Conservation (phyloP, 2,329 filamentous ascomycete genomes). For the Cladosporium colombiae region DNA sequence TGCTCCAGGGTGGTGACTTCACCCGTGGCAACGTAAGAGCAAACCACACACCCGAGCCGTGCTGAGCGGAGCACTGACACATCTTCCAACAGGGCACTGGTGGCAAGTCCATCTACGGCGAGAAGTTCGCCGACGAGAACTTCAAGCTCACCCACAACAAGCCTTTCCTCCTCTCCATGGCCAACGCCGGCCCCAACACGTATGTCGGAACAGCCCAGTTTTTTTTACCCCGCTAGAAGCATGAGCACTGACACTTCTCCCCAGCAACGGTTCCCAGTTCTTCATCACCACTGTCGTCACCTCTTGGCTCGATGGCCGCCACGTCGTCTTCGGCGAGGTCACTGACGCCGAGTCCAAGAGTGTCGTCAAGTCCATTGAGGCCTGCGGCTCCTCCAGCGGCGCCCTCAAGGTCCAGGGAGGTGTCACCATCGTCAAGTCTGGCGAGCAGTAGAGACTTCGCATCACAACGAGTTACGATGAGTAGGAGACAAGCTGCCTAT, state of each 20-base stretch:
- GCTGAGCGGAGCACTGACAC: slow-evolving; percentile 4
- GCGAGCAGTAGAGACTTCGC: background rate
- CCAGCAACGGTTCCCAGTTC: slow-evolving; percentile 70
- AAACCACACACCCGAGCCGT: slow-evolving; percentile 10
- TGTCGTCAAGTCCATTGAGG: slow-evolving; percentile 61
- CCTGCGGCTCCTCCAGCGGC: slow-evolving; percentile 57
- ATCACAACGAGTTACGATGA: slow-evolving; percentile 13
- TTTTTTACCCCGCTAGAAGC: slow-evolving; percentile 7
- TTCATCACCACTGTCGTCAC: slow-evolving; percentile 71
- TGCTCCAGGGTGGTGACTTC: slow-evolving; percentile 98
- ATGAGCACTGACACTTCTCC: slow-evolving; percentile 8
- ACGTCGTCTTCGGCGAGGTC: slow-evolving; percentile 84
- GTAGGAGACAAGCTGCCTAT: slow-evolving; percentile 17
- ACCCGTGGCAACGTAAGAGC: slow-evolving; percentile 83
- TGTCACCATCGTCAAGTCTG: slow-evolving; percentile 45
- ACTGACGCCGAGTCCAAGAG: slow-evolving; percentile 56
- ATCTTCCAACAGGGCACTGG: slow-evolving; percentile 72
- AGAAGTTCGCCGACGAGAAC: slow-evolving; percentile 97
- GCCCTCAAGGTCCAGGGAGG: slow-evolving; percentile 52
- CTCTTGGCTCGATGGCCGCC: slow-evolving; percentile 72
- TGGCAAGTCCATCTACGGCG: slow-evolving; percentile 95
- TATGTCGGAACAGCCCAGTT: slow-evolving; percentile 41
- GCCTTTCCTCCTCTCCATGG: slow-evolving; percentile 95
- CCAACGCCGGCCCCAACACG: slow-evolving; percentile 97
- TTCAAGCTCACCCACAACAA: slow-evolving; percentile 89